phyloP scores from a whole-genome alignment of 2,329 filamentous ascomycete species.

The Alternaria sp. region DNA sequence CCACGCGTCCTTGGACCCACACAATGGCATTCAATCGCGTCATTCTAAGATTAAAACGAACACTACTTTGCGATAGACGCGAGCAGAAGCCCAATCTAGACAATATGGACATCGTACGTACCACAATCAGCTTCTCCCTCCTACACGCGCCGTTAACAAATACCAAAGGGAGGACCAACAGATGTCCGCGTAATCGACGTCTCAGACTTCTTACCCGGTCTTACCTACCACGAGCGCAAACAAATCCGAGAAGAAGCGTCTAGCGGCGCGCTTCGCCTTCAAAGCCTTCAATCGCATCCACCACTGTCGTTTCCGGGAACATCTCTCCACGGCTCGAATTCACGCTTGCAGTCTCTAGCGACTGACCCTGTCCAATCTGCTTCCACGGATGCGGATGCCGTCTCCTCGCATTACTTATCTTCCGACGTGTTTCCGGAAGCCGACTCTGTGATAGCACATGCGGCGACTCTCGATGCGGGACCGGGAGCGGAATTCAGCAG shows the following conservation, averaged over 20 bases:
- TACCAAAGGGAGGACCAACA: slow-evolving; percentile 35
- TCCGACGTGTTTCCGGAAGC: slow-evolving; percentile 19
- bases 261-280: slow-evolving; percentile 33
- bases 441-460: slow-evolving; percentile 13
- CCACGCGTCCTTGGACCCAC: neutral
- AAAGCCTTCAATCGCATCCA: slow-evolving; percentile 27
- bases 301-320: slow-evolving; percentile 13
- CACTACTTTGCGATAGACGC: neutral
- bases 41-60: neutral
- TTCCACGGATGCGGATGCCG: neutral
- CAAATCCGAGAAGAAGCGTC: slow-evolving; percentile 42
- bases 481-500: slow-evolving; percentile 28
- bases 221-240: slow-evolving; percentile 36
- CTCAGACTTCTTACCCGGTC: slow-evolving; percentile 32
- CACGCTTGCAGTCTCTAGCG: slow-evolving; percentile 6
- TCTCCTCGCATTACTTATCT: neutral
- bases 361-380: neutral
- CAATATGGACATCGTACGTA: neutral
- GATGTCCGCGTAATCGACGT: slow-evolving; percentile 40
- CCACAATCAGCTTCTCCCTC: neutral
- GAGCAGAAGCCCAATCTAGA: neutral
- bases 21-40: neutral
- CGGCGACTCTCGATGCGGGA: slow-evolving; percentile 29
- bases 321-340: slow-evolving; percentile 18
- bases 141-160: neutral